Evolutionary conservation across 169 alveolate genomes (phyloP).

Genomic region (Babesia sp.): DNA sequence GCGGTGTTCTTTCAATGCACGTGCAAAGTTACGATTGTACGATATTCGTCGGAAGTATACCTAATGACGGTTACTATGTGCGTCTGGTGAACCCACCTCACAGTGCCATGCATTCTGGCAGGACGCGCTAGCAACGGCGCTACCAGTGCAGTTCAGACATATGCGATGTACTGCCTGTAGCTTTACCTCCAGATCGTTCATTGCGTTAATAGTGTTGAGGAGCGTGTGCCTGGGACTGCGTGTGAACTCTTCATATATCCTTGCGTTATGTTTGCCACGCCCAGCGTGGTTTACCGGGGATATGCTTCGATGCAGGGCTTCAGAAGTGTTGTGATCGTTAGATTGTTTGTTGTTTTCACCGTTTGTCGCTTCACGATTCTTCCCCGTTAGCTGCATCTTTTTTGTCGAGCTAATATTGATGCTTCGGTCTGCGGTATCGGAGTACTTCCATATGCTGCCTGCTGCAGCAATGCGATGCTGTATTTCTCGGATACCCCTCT

Average conservation of each 20-base stretch:
- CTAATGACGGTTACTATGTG: background rate
- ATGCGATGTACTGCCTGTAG: slow-evolving; percentile 46
- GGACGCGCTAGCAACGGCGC: slow-evolving; percentile 58
- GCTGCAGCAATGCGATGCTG: background rate
- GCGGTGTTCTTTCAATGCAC: slow-evolving; percentile 7
- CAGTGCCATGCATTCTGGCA: slow-evolving; percentile 72
- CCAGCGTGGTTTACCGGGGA: background rate
- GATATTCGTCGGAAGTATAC: slow-evolving; percentile 38
- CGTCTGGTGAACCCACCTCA: slow-evolving; percentile 28
- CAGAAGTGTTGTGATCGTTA: background rate
- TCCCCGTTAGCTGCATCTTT: background rate
- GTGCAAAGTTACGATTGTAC: slow-evolving; percentile 37
- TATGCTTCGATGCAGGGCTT: background rate
- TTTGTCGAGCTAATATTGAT: background rate
- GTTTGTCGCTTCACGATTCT: background rate
- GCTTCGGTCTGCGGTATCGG: slow-evolving; percentile 1
- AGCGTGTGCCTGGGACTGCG: slow-evolving; percentile 21
- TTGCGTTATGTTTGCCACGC: too few relatives aligned
- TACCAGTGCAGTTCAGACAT: slow-evolving; percentile 60
- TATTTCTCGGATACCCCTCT: background rate
- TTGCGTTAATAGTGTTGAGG: slow-evolving; percentile 24
- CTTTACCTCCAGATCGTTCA: slow-evolving; percentile 42
- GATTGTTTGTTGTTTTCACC: background rate
- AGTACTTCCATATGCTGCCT: slow-evolving; percentile 35
- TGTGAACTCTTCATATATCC: background rate